A percentile compares a stretch with the other conserved stretches of the same genome.
These are phyloP conservation scores for Wolfiporia cocos DNA, from an alignment of 1,284 basidiomycete genomes.

Conservation along the genomic window DNA sequence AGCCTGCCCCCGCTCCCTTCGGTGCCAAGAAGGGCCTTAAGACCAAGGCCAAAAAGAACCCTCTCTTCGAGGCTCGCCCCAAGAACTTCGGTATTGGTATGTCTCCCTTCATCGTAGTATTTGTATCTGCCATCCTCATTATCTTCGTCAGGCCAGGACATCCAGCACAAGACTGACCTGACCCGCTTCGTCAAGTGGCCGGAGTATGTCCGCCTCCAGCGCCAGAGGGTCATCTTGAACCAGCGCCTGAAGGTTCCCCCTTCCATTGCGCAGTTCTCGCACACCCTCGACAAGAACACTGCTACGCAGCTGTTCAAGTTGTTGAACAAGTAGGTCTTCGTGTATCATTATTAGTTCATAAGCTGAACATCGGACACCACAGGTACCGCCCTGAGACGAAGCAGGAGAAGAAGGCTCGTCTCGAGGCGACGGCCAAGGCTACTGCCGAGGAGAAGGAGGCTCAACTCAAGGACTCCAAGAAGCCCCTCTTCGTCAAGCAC, in stretches of 20 bases:
- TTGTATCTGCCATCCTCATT: background rate
- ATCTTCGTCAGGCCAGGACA: slow-evolving; percentile 78
- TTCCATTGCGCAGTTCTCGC: slow-evolving; percentile 95
- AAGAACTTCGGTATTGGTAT: slow-evolving; percentile 95
- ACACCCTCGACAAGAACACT: slow-evolving; percentile 99
- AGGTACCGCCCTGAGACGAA: slow-evolving; percentile 86
- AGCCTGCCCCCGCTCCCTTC: slow-evolving; percentile 73
- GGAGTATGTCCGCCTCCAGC: slow-evolving; percentile 96
- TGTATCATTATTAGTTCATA: too few relatives aligned
- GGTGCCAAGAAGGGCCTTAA: slow-evolving; percentile 66
- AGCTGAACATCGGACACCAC: too few relatives aligned
- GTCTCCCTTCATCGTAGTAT: slow-evolving; percentile 20
- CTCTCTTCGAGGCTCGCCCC: slow-evolving; percentile 88
- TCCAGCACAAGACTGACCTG: slow-evolving; percentile 87
- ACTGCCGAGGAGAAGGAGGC: slow-evolving; percentile 77
- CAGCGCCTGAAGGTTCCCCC: slow-evolving; percentile 99
- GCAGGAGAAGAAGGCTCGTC: slow-evolving; percentile 97
- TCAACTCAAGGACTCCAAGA: slow-evolving; percentile 77
- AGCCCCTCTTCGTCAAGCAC: slow-evolving; percentile 95
- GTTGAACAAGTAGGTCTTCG: slow-evolving; percentile 76
- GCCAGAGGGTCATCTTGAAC: slow-evolving; percentile 98
- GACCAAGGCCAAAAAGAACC: slow-evolving; percentile 86
- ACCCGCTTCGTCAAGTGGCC: slow-evolving; percentile 99
- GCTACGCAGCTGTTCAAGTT: slow-evolving; percentile 98
- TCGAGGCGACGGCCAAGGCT: slow-evolving; percentile 70